Conservation (phyloP, 2,329 filamentous ascomycete genomes). For the Colletotrichum spinosum region DNA sequence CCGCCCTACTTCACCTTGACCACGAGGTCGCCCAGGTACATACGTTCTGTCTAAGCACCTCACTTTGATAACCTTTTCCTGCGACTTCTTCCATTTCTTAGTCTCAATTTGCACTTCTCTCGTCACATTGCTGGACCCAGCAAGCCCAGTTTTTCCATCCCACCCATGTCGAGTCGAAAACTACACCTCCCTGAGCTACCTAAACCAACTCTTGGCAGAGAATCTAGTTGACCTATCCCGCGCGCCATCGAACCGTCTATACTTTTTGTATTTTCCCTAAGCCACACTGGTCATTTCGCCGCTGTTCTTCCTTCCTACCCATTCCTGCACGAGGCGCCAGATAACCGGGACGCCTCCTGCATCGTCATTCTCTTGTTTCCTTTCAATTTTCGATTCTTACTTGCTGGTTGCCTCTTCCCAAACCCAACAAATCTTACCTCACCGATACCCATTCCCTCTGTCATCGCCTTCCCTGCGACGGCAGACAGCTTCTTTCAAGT, state of each 20-base stretch:
- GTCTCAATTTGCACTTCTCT: not conserved
- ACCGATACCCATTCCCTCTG: not conserved
- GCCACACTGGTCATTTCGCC: conserved; percentile 26
- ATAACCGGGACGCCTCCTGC: conserved; percentile 23
- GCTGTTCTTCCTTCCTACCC: conserved; percentile 26
- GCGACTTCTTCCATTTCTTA: conserved; percentile 17
- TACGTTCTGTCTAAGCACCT: not conserved
- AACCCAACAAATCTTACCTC: not conserved
- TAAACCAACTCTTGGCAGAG: too few relatives aligned
- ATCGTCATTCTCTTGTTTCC: conserved; percentile 31
- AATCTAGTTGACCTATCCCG: not conserved
- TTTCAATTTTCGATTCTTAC: conserved; percentile 24
- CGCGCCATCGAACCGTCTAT: conserved; percentile 13
- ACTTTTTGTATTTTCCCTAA: conserved; percentile 24
- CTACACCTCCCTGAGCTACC: conserved; percentile 24
- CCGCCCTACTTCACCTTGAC: not conserved
- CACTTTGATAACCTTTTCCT: not conserved
- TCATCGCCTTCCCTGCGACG: conserved; percentile 17
- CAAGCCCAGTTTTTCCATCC: conserved; percentile 24
- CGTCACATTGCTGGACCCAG: not conserved
- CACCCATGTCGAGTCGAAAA: conserved; percentile 17
- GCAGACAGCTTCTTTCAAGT: conserved; percentile 13
- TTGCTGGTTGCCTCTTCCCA: conserved; percentile 11
- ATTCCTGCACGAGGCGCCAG: conserved; percentile 4
- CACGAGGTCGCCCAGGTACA: not conserved